phyloP scores from a whole-genome alignment of 2,329 filamentous ascomycete species.

The Akanthomyces dipterigenus region DNA sequence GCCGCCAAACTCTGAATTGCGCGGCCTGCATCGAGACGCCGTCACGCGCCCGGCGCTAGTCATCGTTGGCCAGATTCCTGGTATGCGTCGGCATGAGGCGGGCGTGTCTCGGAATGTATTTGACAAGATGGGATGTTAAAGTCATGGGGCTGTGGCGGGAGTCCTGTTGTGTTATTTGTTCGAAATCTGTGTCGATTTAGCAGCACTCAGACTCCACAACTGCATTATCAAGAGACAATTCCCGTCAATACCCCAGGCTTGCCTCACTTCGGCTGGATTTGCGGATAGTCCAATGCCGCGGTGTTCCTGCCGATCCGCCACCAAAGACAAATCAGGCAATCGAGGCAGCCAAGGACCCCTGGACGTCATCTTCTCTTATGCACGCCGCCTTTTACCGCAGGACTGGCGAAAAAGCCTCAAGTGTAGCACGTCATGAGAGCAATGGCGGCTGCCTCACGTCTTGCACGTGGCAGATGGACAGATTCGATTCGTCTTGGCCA shows the following conservation, averaged over 20 bases:
- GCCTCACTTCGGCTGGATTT: too few relatives aligned
- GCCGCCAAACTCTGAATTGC: neutral
- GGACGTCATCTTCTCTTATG: neutral
- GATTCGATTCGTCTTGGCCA: neutral
- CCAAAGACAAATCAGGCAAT: too few relatives aligned
- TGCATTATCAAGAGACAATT: neutral
- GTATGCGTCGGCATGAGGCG: neutral
- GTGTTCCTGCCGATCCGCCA: too few relatives aligned
- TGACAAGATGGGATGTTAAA: neutral
- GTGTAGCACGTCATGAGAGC: neutral
- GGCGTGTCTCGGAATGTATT: neutral
- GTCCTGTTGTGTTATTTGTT: too few relatives aligned
- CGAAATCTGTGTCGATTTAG: neutral
- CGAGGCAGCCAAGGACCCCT: neutral
- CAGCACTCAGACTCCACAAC: neutral
- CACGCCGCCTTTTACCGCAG: too few relatives aligned
- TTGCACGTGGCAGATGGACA: neutral
- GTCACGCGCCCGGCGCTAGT: neutral
- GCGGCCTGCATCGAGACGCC: neutral
- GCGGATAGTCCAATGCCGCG: too few relatives aligned
- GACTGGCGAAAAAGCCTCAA: neutral
- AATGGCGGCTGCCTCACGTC: neutral
- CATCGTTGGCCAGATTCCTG: neutral
- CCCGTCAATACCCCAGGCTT: neutral
- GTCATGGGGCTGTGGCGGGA: too few relatives aligned